Percentiles rank a stretch among this genome's conserved stretches.
phyloP scores from a whole-genome alignment of 2,329 filamentous ascomycete genomes.

The Aspergillus sp. region DNA sequence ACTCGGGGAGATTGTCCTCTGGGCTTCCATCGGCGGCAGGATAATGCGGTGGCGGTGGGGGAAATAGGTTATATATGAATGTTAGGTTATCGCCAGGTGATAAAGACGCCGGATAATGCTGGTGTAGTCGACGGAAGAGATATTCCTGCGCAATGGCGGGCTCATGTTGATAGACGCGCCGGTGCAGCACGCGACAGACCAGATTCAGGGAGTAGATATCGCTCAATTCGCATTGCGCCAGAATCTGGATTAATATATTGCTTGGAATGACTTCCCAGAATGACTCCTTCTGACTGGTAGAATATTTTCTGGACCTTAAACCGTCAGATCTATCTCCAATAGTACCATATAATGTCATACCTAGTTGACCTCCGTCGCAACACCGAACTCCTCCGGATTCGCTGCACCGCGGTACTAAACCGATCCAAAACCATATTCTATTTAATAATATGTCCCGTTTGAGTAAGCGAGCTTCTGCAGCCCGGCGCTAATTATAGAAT shows the following conservation, averaged over 20 bases:
- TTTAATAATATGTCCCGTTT: no score
- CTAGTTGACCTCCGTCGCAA: neutral
- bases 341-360: neutral
- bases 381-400: no score
- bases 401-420: no score
- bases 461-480: no score
- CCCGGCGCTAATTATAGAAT: no score
- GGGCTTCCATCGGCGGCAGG: constrained; percentile 4
- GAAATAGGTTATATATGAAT: constrained; percentile 20
- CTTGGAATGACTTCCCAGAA: constrained; percentile 17
- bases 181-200: constrained; percentile 14
- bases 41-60: constrained; percentile 21
- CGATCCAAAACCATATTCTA: no score
- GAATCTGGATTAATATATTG: constrained; percentile 11
- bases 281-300: constrained; percentile 1
- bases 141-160: constrained; percentile 16
- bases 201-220: constrained; percentile 16
- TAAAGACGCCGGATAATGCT: neutral
- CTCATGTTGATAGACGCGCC: constrained; percentile 14
- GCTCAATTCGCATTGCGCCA: constrained; percentile 14
- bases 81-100: constrained; percentile 19
- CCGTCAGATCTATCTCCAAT: neutral
- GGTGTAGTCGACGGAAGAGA: constrained; percentile 11
- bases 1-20: constrained; percentile 15
- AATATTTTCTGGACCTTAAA: neutral